These are phyloP conservation scores for Salix caprea DNA, from an alignment of 345 rosid species.

Conservation along the genomic window DNA sequence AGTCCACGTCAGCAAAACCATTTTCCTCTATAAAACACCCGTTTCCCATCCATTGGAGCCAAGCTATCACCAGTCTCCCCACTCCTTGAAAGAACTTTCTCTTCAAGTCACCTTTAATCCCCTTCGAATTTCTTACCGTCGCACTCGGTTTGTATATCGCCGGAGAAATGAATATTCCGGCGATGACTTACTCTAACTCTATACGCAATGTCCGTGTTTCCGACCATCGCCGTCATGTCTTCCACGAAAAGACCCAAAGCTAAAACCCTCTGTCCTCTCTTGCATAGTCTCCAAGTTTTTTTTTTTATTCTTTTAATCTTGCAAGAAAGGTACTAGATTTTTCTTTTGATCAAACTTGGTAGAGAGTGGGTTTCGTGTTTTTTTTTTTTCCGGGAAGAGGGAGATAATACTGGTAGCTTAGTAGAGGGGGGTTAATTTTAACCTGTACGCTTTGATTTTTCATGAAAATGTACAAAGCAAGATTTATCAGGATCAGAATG, in stretches of 20 bases:
- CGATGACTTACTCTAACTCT: slow-evolving; percentile 12
- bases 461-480: neutral
- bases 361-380: neutral
- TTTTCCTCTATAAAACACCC: slow-evolving; percentile 35
- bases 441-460: neutral
- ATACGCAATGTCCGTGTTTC: slow-evolving; percentile 44
- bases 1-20: slow-evolving; percentile 36
- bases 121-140: neutral
- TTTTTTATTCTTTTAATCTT: neutral
- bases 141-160: slow-evolving; percentile 37
- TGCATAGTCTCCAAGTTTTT: slow-evolving; percentile 5
- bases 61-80: slow-evolving; percentile 11
- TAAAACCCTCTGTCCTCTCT: neutral
- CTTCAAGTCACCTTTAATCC: neutral
- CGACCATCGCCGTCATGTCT: slow-evolving; percentile 68
- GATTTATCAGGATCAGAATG: neutral
- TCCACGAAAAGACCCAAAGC: slow-evolving; percentile 35
- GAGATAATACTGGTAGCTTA: neutral
- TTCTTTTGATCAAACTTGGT: neutral
- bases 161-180: slow-evolving; percentile 56
- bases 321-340: neutral
- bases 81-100: neutral
- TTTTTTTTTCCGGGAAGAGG: neutral
- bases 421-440: neutral
- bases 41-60: slow-evolving; percentile 15